phyloP scores from a whole-genome alignment of 352 stramenopile genomes.

The Globisporangium takayamanum region DNA sequence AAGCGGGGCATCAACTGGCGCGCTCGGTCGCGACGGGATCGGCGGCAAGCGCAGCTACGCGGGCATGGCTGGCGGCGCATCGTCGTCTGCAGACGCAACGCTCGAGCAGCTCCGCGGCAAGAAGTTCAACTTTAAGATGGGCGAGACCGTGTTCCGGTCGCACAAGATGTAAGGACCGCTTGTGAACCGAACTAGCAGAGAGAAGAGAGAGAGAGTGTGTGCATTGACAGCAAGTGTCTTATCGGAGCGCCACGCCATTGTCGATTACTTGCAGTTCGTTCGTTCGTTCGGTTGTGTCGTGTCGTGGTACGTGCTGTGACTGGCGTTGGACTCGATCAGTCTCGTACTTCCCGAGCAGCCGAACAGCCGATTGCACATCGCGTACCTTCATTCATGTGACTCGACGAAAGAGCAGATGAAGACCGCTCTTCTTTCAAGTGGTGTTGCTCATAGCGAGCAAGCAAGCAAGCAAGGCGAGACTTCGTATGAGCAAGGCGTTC shows the following conservation, averaged over 20 bases:
- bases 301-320: too few relatives aligned
- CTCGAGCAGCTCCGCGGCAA: slow-evolving; percentile 79
- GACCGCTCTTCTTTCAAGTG: too few relatives aligned
- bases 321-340: too few relatives aligned
- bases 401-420: too few relatives aligned
- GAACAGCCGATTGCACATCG: too few relatives aligned
- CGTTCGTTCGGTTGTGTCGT: too few relatives aligned
- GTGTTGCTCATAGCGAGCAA: too few relatives aligned
- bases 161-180: slow-evolving; percentile 52
- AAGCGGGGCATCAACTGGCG: slow-evolving; percentile 8
- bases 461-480: too few relatives aligned
- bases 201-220: background rate
- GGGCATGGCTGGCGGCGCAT: slow-evolving; percentile 13
- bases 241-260: background rate
- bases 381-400: too few relatives aligned
- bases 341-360: too few relatives aligned
- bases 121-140: slow-evolving; percentile 86
- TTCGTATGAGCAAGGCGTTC: too few relatives aligned
- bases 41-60: slow-evolving; percentile 26
- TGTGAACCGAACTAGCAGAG: background rate
- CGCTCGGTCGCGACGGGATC: slow-evolving; percentile 22
- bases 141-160: slow-evolving; percentile 69
- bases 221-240: background rate
- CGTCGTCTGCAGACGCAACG: slow-evolving; percentile 22
- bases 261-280: too few relatives aligned